phyloP scores from a whole-genome alignment of 176 grass and related monocot genomes.

The Thinopyrum elongatum region DNA sequence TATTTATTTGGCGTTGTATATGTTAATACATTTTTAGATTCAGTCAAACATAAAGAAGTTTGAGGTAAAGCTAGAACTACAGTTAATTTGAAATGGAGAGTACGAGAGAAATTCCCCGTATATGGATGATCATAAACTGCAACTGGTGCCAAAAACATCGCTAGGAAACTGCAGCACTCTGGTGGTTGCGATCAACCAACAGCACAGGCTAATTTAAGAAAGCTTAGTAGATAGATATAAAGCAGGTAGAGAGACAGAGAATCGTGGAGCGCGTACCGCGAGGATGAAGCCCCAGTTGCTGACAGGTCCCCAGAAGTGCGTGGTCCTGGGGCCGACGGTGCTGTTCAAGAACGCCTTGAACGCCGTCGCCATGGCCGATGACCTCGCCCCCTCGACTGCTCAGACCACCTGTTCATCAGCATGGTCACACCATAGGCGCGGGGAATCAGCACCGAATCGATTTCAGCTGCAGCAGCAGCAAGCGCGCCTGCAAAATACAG shows the following conservation, averaged over 20 bases:
- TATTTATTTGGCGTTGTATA: no score
- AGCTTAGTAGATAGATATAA: not conserved
- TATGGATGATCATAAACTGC: not conserved
- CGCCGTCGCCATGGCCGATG: conserved; percentile 26
- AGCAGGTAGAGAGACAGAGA: not conserved
- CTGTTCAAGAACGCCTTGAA: conserved; percentile 67
- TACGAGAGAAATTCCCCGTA: not conserved
- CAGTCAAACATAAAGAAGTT: no score
- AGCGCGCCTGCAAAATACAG: not conserved
- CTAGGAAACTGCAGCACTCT: not conserved
- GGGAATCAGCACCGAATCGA: conserved; percentile 3
- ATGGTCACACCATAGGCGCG: not conserved
- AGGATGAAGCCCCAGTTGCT: conserved; percentile 70
- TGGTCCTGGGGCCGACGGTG: conserved; percentile 72
- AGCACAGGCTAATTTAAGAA: not conserved
- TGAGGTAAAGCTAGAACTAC: no score
- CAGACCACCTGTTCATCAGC: conserved; percentile 8
- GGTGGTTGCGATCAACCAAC: not conserved
- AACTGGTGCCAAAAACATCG: not conserved
- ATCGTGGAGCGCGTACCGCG: conserved; percentile 42
- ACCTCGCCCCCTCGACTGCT: not conserved
- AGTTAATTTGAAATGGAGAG: not conserved
- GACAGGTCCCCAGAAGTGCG: conserved; percentile 80
- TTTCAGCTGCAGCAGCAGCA: not conserved
- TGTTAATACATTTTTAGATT: no score